These are phyloP conservation scores for Letharia lupina DNA, from an alignment of 495 filamentous ascomycete genomes.

Conservation along the genomic window DNA sequence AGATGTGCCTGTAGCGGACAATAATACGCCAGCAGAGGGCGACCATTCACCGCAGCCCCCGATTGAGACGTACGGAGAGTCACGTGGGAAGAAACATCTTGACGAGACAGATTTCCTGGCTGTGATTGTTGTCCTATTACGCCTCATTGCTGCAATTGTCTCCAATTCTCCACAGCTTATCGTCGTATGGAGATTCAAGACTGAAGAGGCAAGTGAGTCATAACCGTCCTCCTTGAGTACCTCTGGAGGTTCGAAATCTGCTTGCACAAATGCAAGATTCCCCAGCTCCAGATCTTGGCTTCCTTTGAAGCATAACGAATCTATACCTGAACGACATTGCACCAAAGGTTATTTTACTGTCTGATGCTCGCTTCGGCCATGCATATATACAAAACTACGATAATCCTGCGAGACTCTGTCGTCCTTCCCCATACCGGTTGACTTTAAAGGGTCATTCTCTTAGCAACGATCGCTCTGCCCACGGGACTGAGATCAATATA, in stretches of 20 bases:
- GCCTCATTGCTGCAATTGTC: not conserved
- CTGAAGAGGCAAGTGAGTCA: not conserved
- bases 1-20: not conserved
- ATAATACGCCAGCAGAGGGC: not conserved
- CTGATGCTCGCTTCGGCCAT: constrained; percentile 52
- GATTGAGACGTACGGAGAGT: not conserved
- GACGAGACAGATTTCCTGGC: not conserved
- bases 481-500: not conserved
- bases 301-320: constrained; percentile 16
- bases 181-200: not conserved
- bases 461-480: not conserved
- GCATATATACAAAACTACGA: constrained; percentile 35
- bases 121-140: not conserved
- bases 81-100: not conserved
- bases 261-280: not conserved
- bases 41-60: not conserved
- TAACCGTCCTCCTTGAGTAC: not conserved
- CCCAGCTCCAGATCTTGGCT: constrained; percentile 10
- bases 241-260: not conserved
- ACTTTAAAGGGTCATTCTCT: not conserved
- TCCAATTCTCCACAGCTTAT: not conserved
- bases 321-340: constrained; percentile 42
- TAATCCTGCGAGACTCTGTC: constrained; percentile 2
- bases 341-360: constrained; percentile 34
- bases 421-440: not conserved